A percentile compares a stretch with the other conserved stretches of the same genome.
These are phyloP conservation scores for Russula earlei DNA, from an alignment of 768 basidiomycete genomes.

Conservation along the genomic window DNA sequence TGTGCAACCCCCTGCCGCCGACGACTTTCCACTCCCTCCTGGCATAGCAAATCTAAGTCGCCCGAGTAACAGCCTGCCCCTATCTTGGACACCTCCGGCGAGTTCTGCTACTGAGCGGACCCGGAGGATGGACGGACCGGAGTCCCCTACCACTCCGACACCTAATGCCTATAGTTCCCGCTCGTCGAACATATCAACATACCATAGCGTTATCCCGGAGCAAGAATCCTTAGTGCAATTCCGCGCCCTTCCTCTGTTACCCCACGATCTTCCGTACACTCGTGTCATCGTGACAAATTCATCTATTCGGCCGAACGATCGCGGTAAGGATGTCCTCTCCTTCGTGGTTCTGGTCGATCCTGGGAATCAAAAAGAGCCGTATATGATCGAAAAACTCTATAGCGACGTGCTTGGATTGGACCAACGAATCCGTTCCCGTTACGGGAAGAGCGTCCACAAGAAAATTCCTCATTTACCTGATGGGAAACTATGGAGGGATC, in stretches of 20 bases:
- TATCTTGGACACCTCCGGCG: neutral
- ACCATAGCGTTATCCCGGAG: conserved; percentile 20
- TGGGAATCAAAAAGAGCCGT: conserved; percentile 57
- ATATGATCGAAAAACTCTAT: conserved; percentile 90
- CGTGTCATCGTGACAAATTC: conserved; percentile 66
- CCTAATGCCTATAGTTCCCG: conserved; percentile 11
- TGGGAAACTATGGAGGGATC: conserved; percentile 91
- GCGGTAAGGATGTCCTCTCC: conserved; percentile 85
- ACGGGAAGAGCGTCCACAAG: conserved; percentile 62
- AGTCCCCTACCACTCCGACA: conserved; percentile 18
- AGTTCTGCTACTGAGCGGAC: neutral
- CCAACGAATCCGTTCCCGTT: conserved; percentile 48
- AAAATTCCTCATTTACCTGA: conserved; percentile 80
- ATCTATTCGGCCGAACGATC: conserved; percentile 79
- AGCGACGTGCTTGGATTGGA: conserved; percentile 89
- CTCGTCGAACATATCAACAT: conserved; percentile 10
- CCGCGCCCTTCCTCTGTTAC: conserved; percentile 63
- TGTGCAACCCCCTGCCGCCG: conserved; percentile 12
- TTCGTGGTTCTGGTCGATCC: conserved; percentile 76
- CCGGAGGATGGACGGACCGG: conserved; percentile 19
- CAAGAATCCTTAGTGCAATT: conserved; percentile 35
- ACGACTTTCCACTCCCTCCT: conserved; percentile 20
- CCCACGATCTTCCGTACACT: conserved; percentile 65
- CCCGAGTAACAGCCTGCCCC: conserved; percentile 2
- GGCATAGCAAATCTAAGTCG: conserved; percentile 4